These are phyloP conservation scores for Vigna angularis DNA, from an alignment of 306 rosid species.

Conservation along the genomic window DNA sequence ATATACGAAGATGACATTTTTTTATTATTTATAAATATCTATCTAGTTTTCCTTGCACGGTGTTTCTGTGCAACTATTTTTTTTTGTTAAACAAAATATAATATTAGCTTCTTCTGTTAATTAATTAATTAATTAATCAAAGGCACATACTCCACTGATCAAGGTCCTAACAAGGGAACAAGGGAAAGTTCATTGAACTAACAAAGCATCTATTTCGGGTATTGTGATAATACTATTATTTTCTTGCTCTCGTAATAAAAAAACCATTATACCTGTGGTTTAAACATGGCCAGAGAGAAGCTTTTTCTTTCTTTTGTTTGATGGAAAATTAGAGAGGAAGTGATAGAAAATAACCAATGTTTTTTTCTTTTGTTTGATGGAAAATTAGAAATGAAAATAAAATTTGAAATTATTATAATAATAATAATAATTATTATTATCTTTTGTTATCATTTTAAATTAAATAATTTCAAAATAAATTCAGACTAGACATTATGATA, in stretches of 20 bases:
- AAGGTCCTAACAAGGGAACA: conserved; percentile 29
- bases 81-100: neutral
- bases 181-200: conserved; percentile 54
- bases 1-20: neutral
- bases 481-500: no score
- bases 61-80: neutral
- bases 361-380: no score
- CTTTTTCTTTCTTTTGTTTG: no score
- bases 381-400: no score
- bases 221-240: conserved; percentile 25
- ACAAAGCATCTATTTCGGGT: conserved; percentile 41
- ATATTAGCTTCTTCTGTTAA: neutral
- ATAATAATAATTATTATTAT: no score
- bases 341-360: no score
- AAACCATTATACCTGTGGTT: neutral
- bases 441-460: no score
- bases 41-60: no score
- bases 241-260: conserved; percentile 1
- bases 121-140: neutral
- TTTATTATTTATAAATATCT: neutral
- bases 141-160: neutral
- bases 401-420: no score
- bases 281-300: conserved; percentile 27
- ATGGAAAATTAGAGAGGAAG: no score
- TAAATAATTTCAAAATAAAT: no score